Evolutionary conservation across 768 basidiomycete genomes (phyloP).

Genomic region (Hypsizygus marmoreus): DNA sequence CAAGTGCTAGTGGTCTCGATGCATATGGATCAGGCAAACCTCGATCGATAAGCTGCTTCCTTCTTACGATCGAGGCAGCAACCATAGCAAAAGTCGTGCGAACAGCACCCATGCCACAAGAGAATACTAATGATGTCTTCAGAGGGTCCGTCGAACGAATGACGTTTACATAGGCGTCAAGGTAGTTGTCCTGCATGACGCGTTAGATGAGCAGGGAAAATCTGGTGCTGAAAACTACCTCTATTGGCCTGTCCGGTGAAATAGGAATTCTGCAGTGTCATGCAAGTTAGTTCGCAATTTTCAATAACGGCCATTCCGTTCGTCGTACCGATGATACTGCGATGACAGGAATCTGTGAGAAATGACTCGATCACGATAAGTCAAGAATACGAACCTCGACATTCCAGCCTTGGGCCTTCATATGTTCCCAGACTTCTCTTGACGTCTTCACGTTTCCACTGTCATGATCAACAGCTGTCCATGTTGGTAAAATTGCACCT

Average conservation of each 20-base stretch:
- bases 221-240: conserved; percentile 44
- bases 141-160: conserved; percentile 81
- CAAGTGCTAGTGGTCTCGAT: conserved; percentile 29
- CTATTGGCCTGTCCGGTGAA: conserved; percentile 87
- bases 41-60: conserved; percentile 67
- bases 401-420: conserved; percentile 84
- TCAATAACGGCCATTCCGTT: not conserved
- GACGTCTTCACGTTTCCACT: conserved; percentile 81
- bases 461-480: conserved; percentile 80
- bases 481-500: conserved; percentile 86
- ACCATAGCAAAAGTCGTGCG: conserved; percentile 97
- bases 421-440: conserved; percentile 79
- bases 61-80: conserved; percentile 83
- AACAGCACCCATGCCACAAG: conserved; percentile 96
- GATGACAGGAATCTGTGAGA: conserved; percentile 15
- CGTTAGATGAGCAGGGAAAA: not conserved
- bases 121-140: conserved; percentile 84
- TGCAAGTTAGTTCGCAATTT: not conserved
- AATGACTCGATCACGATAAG: conserved; percentile 1
- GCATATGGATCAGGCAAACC: conserved; percentile 83
- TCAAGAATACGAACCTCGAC: conserved; percentile 69
- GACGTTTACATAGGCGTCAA: conserved; percentile 88
- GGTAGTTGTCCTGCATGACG: conserved; percentile 76
- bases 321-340: conserved; percentile 74
- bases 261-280: conserved; percentile 77